Evolutionary conservation across 129 eudicot species (phyloP), one percentile per base, ranked within the genome.

Genomic region (Erigeron canadensis): DNA sequence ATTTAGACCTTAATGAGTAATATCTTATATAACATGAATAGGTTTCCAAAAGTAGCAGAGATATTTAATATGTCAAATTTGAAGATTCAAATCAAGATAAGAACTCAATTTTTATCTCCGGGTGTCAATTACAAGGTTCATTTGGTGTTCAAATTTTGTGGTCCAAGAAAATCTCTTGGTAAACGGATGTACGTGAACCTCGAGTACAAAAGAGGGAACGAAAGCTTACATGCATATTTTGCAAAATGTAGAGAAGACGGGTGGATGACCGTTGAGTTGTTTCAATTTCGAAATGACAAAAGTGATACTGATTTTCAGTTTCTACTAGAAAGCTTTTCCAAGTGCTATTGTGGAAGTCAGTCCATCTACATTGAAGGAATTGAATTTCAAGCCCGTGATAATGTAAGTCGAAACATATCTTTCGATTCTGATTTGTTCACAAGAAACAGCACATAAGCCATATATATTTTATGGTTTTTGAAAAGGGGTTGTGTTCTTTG

Each of bases 181-280:
- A 40, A 18, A 28, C 34, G 43, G 4, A 21, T 65, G 60, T 56
- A 75, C 28, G 79, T 75, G 53, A 46, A 75, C 48, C 73, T 75
- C 0, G 65, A 12, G 22, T 75, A 75, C 50, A 75, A 47, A 55
- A 65, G 1, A 5, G 59, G 28, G 6, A 55, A 39, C 1, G 42
- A 66, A 55, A 42, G 18, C 21, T 54, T 66, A 6, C 59, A 56
- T 43, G 22, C 79, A 28, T 66, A 75, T 65, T 75, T 75, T 2
- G 73, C 79, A 15, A 75, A 7, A 42, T 22, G 58, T 48, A 75
- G 79, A 65, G 60, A 75, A 0, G 60, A 75, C 4, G 22, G 4
- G 47, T 75, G 79, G 79, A 66, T 75, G 78, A 40, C 13, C 64
- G 51, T 74, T 39, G 65, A 74, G 13, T 63, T 74, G 37, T 19